Base-by-base conservation (phyloP, 768 basidiomycete species). In the Pulveroboletus sp. region DNA sequence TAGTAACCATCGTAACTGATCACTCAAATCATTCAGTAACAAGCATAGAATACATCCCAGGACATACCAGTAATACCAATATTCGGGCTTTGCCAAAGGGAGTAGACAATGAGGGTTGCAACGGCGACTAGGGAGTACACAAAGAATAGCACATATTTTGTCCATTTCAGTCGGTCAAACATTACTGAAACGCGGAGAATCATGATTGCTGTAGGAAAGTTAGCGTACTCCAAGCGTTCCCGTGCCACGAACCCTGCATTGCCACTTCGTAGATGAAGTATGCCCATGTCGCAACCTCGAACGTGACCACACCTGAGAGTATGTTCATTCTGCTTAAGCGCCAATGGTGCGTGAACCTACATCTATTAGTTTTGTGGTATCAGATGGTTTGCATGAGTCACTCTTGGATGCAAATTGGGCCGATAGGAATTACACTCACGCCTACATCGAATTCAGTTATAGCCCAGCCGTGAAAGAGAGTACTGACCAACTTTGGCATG, bases 121-220 rank as follows among this genome's bases (percentile, higher is more conserved):
- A 37, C n/a, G 2, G n/a, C 4, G 37, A 57, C 16, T 0, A 50
- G 17, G 11, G 34, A 26, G 29, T 27, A 56, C 9, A 57, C n/a
- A 19, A 31, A 43, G 17, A 22, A 37, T 23, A 56, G 37, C 12
- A 49, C 44, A 2, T 27, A 30, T 20, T 7, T 45, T n/a, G 17
- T 16, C 26, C 37, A 39, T 26, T 36, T 53, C 0, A 47, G 51
- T 37, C 34, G 26, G 16, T 22, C n/a, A 45, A 56, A 56, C 56
- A 57, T 57, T 19, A 22, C 56, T 5, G 54, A 49, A 3, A 57
- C 42, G 19, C 56, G 44, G 16, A 57, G 31, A 52, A 57, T 46
- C 50, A 57, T 57, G 22, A 57, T 58, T 10, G 29, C 55, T 56
- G 16, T 5, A 12, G 4, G 12, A 7, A 8, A 41, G 26, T 1